Conservation (phyloP, 371 early-diverging fungal genomes). For the Phascolomyces articulosus region DNA sequence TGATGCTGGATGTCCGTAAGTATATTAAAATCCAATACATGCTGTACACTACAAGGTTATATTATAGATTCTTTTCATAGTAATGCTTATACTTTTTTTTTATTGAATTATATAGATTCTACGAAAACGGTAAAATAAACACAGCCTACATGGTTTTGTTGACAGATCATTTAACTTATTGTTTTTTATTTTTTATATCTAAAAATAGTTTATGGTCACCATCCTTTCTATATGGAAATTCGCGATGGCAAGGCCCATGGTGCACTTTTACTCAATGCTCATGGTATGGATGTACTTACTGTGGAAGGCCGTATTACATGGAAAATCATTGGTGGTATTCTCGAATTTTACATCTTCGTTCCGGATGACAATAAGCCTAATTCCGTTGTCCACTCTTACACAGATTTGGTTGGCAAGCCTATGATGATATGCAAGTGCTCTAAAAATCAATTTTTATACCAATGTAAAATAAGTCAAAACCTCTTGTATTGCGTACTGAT, state of each 20-base stretch:
- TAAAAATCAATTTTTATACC: too few relatives aligned
- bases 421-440: conserved; percentile 39
- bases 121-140: conserved; percentile 55
- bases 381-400: conserved; percentile 67
- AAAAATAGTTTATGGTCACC: conserved; percentile 63
- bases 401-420: conserved; percentile 70
- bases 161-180: neutral
- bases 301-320: conserved; percentile 47
- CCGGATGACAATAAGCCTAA: conserved; percentile 53
- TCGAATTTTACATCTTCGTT: conserved; percentile 67
- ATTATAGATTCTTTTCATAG: neutral
- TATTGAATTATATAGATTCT: conserved; percentile 15
- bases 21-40: too few relatives aligned
- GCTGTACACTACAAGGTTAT: too few relatives aligned
- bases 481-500: neutral
- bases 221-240: conserved; percentile 75
- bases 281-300: conserved; percentile 79
- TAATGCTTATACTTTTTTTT: neutral
- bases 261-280: conserved; percentile 59
- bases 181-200: neutral
- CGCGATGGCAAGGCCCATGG: conserved; percentile 67
- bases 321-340: conserved; percentile 69
- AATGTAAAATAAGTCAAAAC: too few relatives aligned
- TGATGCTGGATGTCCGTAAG: conserved; percentile 56
- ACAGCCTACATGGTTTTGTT: too few relatives aligned